Evolutionary conservation across 2,329 filamentous ascomycete species (phyloP).

Genomic region (Cladosporium sp.): DNA sequence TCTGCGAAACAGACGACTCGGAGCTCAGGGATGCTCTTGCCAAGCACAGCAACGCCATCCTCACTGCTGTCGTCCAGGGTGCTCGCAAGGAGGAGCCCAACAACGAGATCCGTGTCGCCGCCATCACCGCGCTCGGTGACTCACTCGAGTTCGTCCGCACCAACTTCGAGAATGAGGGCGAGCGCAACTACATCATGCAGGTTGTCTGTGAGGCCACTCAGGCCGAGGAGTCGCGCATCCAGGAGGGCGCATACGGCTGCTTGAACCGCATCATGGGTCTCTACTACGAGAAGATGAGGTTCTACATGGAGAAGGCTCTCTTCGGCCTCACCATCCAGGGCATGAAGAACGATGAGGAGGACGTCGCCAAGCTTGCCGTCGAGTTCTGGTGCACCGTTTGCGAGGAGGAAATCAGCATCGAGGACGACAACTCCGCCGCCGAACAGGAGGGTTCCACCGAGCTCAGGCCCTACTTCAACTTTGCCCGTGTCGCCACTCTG

Average conservation of each 20-base stretch:
- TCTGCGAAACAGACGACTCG: constrained; percentile 91
- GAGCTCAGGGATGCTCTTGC: constrained; percentile 80
- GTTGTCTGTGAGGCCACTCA: constrained; percentile 99
- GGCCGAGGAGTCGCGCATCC: constrained; percentile 84
- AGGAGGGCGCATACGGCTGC: constrained; percentile 94
- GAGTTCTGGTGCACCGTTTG: constrained; percentile 99
- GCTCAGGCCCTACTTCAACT: constrained; percentile 92
- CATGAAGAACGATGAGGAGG: constrained; percentile 97
- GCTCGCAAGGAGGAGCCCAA: constrained; percentile 95
- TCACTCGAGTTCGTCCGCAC: constrained; percentile 96
- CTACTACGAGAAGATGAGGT: constrained; percentile 99
- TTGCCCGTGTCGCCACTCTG: constrained; percentile 85
- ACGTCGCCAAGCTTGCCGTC: constrained; percentile 95
- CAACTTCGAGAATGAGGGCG: constrained; percentile 98
- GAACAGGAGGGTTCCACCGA: constrained; percentile 74
- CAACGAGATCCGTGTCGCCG: constrained; percentile 83
- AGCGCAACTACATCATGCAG: constrained; percentile 99
- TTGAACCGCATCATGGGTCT: constrained; percentile 97
- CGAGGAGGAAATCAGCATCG: constrained; percentile 96
- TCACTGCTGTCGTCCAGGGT: constrained; percentile 96
- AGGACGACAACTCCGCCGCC: constrained; percentile 85
- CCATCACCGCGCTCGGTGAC: constrained; percentile 91
- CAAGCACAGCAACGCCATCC: constrained; percentile 91
- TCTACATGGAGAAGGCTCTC: constrained; percentile 99
- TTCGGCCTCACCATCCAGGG: constrained; percentile 96